Base-by-base conservation (phyloP, 1,284 basidiomycete genomes). In the Hemileia vastatrix region DNA sequence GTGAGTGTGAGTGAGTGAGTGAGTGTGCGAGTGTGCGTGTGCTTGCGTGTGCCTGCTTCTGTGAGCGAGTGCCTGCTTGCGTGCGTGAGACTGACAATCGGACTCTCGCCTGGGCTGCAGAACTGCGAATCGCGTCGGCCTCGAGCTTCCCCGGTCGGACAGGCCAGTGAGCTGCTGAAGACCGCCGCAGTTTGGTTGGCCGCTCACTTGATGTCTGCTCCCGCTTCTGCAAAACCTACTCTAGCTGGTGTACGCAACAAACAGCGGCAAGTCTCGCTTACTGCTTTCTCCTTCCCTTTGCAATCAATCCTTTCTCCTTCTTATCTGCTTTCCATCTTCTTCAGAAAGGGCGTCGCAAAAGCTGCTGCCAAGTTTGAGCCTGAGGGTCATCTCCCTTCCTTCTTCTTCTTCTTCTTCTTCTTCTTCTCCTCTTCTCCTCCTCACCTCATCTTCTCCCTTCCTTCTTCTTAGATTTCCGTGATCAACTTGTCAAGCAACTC, bases 401-500 rank as follows among this genome's bases (percentile, higher is more conserved):
- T 36, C 21, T 43, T 18, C 36, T 15, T 27, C 40, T 36, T 21
- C 45, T 9, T 43, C 21, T 27, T 11, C 40, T 18, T 45, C 24
- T 4, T 24, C 31, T 23, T 36, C n/a, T 5, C 1, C 15, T 27
- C 19, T 18, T 31, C 33, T 27, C 23, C n/a, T 43, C 43, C 49
- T n/a, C 8, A 50, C 49, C 27, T 48, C 43, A 13, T 4, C 24
- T 24, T 40, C 40, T 33, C 27, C 31, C 27, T 43, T 36, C 44
- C 19, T 33, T 11, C 31, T 36, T 1, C 54, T 51, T 72, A 93
- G 92, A 87, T 76, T 97, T 96, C 81, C 85, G 92, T 79, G 93
- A 96, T 79, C 86, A 91, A 69, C 86, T 97, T 69, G 87, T 89
- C 77, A 91, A 93, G 77, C 86, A 94, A 74, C 84, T 97, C 66